phyloP scores from a whole-genome alignment of 164 flowering plant genomes.

The Umbellularia californica region DNA sequence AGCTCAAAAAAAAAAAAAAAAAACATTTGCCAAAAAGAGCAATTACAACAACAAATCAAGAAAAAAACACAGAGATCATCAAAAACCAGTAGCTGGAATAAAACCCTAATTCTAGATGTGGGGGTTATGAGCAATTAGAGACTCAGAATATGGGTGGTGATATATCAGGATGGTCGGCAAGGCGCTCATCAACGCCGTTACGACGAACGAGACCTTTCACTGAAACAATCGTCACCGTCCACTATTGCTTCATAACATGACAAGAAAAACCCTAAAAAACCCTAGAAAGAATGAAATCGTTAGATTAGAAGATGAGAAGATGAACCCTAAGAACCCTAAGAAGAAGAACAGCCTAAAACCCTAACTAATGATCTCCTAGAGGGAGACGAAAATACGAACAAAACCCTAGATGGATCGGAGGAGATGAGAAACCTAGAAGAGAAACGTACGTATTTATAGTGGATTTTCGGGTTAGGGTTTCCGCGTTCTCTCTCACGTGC shows the following conservation, averaged over 20 bases:
- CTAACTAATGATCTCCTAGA: too few species aligned
- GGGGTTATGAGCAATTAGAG: background rate
- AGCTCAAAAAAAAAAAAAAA: background rate
- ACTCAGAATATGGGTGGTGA: slow-evolving; percentile 27
- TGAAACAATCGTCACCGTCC: slow-evolving; percentile 17
- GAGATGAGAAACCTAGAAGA: background rate
- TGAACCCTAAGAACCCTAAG: background rate
- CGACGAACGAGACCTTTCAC: slow-evolving; percentile 50
- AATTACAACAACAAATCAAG: background rate
- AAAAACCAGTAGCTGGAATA: background rate
- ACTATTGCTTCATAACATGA: background rate
- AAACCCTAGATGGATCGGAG: background rate
- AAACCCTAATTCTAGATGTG: background rate
- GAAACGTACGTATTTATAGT: background rate
- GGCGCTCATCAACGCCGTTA: slow-evolving; percentile 17
- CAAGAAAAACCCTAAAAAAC: background rate
- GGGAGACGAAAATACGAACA: background rate
- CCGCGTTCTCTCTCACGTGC: background rate
- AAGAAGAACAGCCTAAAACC: background rate
- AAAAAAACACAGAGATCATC: background rate
- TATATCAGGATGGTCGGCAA: slow-evolving; percentile 26
- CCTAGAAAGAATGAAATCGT: background rate
- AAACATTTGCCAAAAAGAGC: background rate
- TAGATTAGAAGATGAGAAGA: background rate
- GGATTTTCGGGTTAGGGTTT: background rate